A percentile compares a stretch with the other conserved stretches of the same genome.
Conservation (phyloP, 2,329 filamentous ascomycete genomes). For the Talaromyces atroroseus region DNA sequence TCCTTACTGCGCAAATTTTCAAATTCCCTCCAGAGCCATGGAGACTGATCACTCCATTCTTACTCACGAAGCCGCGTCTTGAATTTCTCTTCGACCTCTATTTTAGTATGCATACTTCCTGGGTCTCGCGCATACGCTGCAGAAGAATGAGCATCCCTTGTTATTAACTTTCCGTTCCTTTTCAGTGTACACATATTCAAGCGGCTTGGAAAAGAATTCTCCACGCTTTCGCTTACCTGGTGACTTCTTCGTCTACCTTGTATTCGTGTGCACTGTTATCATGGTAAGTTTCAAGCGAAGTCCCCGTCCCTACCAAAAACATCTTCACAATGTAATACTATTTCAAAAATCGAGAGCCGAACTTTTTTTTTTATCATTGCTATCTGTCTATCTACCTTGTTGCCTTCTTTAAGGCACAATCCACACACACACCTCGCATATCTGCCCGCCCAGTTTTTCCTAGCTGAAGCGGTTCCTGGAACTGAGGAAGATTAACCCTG, state of each 20-base stretch:
- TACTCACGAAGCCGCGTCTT: conserved; percentile 52
- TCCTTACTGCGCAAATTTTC: conserved; percentile 48
- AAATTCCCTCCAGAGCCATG: conserved; percentile 56
- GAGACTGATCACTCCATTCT: conserved; percentile 54
- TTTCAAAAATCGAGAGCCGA: conserved; percentile 2
- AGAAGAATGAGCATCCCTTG: conserved; percentile 8
- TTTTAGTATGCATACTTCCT: conserved; percentile 49
- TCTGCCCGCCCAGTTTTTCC: conserved; percentile 70
- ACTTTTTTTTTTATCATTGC: conserved; percentile 14
- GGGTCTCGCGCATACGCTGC: conserved; percentile 3
- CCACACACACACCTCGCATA: conserved; percentile 57
- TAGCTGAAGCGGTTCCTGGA: conserved; percentile 80
- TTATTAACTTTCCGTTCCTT: background rate
- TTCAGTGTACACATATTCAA: conserved; percentile 69
- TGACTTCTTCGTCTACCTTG: conserved; percentile 73
- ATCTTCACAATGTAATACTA: conserved; percentile 6
- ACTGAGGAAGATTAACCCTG: conserved; percentile 74
- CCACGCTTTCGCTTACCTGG: conserved; percentile 68
- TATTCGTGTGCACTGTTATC: conserved; percentile 66
- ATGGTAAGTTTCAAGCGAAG: conserved; percentile 60
- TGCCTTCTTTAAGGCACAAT: background rate
- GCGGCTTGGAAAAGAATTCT: conserved; percentile 65
- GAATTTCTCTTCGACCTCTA: conserved; percentile 68
- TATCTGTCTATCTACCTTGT: background rate
- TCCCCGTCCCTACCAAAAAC: background rate